These are phyloP conservation scores for Ophiostoma novo-ulmi DNA, from an alignment of 2,329 filamentous ascomycete species.

Conservation along the genomic window DNA sequence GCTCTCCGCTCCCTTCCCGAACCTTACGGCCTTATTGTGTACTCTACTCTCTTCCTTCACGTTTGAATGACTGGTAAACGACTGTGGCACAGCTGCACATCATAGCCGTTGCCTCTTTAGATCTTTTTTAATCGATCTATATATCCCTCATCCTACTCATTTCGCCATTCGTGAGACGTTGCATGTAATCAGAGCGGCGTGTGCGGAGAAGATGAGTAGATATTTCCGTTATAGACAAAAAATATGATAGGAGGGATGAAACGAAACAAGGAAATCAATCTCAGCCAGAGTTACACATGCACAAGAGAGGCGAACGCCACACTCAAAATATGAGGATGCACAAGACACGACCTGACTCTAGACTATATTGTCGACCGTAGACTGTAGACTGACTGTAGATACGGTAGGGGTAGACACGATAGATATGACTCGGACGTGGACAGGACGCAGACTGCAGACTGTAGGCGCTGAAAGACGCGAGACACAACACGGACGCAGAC, in stretches of 20 bases:
- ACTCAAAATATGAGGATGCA: slow-evolving; percentile 16
- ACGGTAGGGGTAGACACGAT: background rate
- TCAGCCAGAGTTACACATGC: background rate
- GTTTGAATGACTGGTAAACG: background rate
- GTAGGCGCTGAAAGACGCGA: background rate
- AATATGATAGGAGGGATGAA: background rate
- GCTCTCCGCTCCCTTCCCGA: slow-evolving; percentile 15
- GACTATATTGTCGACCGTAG: background rate
- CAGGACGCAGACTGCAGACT: background rate
- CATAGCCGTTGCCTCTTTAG: background rate
- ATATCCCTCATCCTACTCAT: background rate
- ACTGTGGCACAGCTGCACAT: background rate
- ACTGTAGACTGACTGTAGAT: background rate
- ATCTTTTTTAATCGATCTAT: background rate
- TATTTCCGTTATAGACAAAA: background rate
- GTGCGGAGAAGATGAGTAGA: background rate
- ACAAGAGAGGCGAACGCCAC: slow-evolving; percentile 18
- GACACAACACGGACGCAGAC: background rate
- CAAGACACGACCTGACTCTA: background rate
- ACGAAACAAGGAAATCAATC: background rate
- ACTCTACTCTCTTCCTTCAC: background rate
- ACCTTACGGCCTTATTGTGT: slow-evolving; percentile 23
- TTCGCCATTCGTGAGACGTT: background rate
- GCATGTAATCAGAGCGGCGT: background rate
- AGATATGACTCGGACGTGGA: background rate